A percentile compares a stretch with the other conserved stretches of the same genome.
phyloP scores from a whole-genome alignment of 108 stramenopile species.

The Chaetoceros tenuissimus region DNA sequence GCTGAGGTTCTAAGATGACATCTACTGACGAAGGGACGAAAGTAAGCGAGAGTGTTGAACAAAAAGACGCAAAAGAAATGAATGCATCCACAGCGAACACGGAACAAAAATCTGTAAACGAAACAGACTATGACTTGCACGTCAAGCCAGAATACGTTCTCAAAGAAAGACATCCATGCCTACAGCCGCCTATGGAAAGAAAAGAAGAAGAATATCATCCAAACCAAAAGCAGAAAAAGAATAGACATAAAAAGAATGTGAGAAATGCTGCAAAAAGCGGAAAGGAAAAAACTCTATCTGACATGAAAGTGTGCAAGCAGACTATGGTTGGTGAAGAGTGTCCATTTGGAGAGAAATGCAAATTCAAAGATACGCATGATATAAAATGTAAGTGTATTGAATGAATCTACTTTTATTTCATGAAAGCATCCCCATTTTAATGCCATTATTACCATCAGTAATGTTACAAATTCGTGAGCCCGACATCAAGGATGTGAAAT shows the following conservation, averaged over 20 bases:
- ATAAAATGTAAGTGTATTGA: too few species aligned
- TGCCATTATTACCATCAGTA: too few species aligned
- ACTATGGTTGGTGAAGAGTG: neutral
- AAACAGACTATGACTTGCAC: too few species aligned
- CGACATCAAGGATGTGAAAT: conserved; percentile 46
- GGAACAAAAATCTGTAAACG: too few species aligned
- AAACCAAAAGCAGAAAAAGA: neutral
- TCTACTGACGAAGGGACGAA: too few species aligned
- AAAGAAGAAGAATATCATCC: neutral
- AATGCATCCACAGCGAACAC: too few species aligned
- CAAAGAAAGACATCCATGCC: neutral
- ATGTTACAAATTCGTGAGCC: conserved; percentile 42
- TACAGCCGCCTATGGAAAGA: neutral
- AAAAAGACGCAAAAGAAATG: too few species aligned
- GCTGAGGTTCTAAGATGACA: too few species aligned
- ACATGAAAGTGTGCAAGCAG: neutral
- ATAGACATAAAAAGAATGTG: neutral
- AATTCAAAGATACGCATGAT: neutral
- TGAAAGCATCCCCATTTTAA: too few species aligned
- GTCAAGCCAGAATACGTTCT: neutral
- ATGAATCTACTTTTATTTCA: too few species aligned
- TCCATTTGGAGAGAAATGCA: neutral
- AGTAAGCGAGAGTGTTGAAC: too few species aligned
- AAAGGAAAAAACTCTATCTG: neutral
- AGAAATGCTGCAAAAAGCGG: neutral